Base-by-base conservation (phyloP, 2,329 filamentous ascomycete species). In the Calonectria fujianensis region DNA sequence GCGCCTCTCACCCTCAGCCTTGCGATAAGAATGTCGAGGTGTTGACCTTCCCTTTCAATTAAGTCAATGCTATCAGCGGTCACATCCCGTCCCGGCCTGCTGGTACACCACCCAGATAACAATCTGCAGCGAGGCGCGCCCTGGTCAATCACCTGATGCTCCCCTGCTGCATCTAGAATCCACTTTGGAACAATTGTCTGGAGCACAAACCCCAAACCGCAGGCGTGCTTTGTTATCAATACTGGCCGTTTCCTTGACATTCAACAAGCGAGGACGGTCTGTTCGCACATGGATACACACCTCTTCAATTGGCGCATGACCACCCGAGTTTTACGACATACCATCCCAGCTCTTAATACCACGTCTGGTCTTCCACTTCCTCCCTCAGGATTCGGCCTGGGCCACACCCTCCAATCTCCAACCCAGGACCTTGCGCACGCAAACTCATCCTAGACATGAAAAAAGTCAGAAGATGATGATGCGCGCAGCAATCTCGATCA, bases 81-180 rank as follows among this genome's bases (percentile, higher is more conserved):
- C 35, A 18, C 52, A 41, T 67, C 64, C 24, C 39, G 37, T 69
- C 50, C 65, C 63, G 35, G 57, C 57, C 69, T 37, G 69, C 16
- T 35, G 57, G 57, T 45, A 52, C 63, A 39, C 32, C 52, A 45
- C 29, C 59, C 48, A 27, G 69, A 71, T 59, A 63, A 35, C 64
- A 69, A 65, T 52, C 35, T 71, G 69, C 37, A 45, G 37, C 24
- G 51, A 51, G 51, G 69, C 50, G 69, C 35, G 69, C 35, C 69
- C 59, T n/a, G 35, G 31, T 69, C 50, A 39, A 68, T 73, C 71
- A 69, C 71, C 71, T 73, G 71, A 73, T 73, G 59, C 20, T 57
- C 66, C 65, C 71, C 66, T 64, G 66, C 71, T 73, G 71, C 71
- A 69, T 69, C 66, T 54, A 32, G 65, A 52, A 68, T 48, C 70